Base-by-base conservation (phyloP, 164 flowering plant genomes). In the grape (Vitis vinifera) region DNA sequence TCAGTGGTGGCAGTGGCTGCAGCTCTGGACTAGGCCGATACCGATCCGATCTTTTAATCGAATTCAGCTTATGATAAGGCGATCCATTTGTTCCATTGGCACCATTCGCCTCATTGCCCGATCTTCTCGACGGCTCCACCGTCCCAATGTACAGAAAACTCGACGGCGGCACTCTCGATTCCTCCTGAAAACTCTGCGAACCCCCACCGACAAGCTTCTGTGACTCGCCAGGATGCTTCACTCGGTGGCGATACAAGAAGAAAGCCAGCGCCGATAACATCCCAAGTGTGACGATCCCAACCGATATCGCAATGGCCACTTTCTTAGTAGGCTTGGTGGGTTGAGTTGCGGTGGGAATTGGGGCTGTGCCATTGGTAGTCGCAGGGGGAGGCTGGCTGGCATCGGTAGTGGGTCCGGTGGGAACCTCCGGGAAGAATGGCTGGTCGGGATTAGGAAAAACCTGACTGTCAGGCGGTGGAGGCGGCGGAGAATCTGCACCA, bases 11-110 rank as follows among this genome's bases (percentile, higher is more conserved):
- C 71, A 94, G 75, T 9, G 97, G 98, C 69, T 92, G 98, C 78
- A 94, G 83, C 37, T 95, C 99, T 4, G 99, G 99, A 65, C 99
- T 93, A 0, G 97, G 98, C 55, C 92, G 78, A 65, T 91, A 84
- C 72, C 89, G 68, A 57, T 86, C 93, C 7, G 89, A 88, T 72
- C 79, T 77, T 65, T 82, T 86, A 0, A 79, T 67, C 1, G 96
- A 79, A 49, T 67, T 81, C 60, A 93, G 73, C 79, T 85, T 93
- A 30, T 73, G 85, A 65, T 88, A 88, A 48, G 98, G 98, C 9
- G 97, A 91, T 16, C 71, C 75, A 61, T 67, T 83, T 3, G 66
- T 68, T 23, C 51, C 83, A 55, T 66, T 78, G 14, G 73, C 61
- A 4, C 66, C 72, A 57, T 58, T 60, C 2, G 61, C 17, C 17